Evolutionary conservation across 148 eudicot species (phyloP).

Genomic region (Chenopodium suecicum): DNA sequence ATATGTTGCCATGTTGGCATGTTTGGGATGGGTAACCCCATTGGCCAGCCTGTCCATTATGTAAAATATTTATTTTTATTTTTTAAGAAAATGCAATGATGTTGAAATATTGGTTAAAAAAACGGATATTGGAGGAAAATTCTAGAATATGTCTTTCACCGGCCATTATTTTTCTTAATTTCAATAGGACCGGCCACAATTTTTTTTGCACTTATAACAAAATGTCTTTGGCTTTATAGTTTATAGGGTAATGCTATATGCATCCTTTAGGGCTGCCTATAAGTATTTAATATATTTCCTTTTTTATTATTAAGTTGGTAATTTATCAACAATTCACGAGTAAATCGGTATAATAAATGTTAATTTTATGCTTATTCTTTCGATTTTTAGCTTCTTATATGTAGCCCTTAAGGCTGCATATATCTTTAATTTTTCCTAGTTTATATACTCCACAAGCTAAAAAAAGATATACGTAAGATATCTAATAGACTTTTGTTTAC

Average conservation of each 20-base stretch:
- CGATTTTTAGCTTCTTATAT: too few species aligned
- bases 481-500: not conserved
- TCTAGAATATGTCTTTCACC: conserved; percentile 11
- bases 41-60: conserved; percentile 28
- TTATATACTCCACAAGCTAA: not conserved
- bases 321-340: too few species aligned
- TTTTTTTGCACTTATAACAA: not conserved
- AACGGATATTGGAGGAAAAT: not conserved
- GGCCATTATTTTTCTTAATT: not conserved
- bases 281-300: too few species aligned
- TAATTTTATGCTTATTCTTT: too few species aligned
- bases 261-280: too few species aligned
- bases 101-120: not conserved
- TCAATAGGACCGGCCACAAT: not conserved
- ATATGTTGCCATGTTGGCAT: not conserved
- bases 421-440: too few species aligned
- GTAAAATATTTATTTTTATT: not conserved
- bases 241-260: too few species aligned
- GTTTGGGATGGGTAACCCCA: not conserved
- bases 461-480: not conserved
- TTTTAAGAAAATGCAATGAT: not conserved
- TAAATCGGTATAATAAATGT: too few species aligned
- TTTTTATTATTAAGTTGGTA: too few species aligned
- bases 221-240: not conserved
- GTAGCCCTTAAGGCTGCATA: too few species aligned